These are phyloP conservation scores for Candida anutae DNA, from an alignment of 1,139 yeast species.

Conservation along the genomic window DNA sequence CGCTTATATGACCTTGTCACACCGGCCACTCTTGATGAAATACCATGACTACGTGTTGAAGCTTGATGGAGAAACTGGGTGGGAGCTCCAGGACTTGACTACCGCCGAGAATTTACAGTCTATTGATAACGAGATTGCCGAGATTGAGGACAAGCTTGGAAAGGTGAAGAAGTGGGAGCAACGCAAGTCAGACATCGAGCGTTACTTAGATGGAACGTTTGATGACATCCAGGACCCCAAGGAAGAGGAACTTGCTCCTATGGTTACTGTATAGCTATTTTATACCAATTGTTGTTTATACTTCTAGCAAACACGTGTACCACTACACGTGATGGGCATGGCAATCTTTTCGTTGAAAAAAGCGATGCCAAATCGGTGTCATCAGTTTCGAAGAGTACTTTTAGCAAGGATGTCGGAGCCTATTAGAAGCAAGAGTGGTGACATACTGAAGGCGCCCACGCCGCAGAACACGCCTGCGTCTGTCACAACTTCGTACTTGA, in stretches of 20 bases:
- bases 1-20: slow-evolving; percentile 78
- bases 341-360: too few relatives aligned
- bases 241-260: too few relatives aligned
- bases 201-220: slow-evolving; percentile 32
- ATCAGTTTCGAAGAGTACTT: too few relatives aligned
- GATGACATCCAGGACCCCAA: slow-evolving; percentile 9
- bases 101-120: slow-evolving; percentile 54
- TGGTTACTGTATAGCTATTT: too few relatives aligned
- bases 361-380: too few relatives aligned
- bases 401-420: slow-evolving; percentile 66
- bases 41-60: slow-evolving; percentile 76
- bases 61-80: slow-evolving; percentile 41
- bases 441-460: slow-evolving; percentile 91
- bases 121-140: slow-evolving; percentile 61
- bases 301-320: too few relatives aligned
- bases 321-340: too few relatives aligned
- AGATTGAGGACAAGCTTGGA: slow-evolving; percentile 46
- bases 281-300: too few relatives aligned
- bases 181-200: slow-evolving; percentile 39
- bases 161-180: slow-evolving; percentile 46
- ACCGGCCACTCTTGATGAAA: slow-evolving; percentile 77
- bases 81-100: slow-evolving; percentile 43
- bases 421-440: slow-evolving; percentile 59
- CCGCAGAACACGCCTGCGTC: slow-evolving; percentile 98
- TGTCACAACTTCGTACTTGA: slow-evolving; percentile 68